Conservation (phyloP, 1,284 basidiomycete species). For the Singerocomus rubriflavus region DNA sequence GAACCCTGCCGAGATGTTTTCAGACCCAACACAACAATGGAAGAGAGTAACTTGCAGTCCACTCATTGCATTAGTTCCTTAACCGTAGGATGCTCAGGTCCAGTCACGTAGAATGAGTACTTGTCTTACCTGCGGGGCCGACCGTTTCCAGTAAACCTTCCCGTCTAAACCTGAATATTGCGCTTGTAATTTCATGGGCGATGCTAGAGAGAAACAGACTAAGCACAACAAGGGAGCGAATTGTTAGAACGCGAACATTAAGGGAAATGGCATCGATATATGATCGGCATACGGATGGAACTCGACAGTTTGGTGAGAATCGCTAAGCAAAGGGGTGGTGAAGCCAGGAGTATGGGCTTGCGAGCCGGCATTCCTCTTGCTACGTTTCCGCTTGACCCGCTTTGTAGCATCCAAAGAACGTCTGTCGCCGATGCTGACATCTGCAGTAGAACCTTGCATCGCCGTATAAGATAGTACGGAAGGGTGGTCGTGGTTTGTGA, state of each 20-base stretch:
- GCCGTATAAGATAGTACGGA: conserved; percentile 39
- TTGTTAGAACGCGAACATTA: conserved; percentile 50
- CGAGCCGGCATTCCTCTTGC: conserved; percentile 45
- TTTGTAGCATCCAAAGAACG: conserved; percentile 61
- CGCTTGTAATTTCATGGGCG: conserved; percentile 71
- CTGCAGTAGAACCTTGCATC: conserved; percentile 32
- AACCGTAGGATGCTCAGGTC: not conserved
- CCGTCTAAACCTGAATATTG: conserved; percentile 70
- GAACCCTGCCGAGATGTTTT: conserved; percentile 46
- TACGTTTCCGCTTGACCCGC: conserved; percentile 61
- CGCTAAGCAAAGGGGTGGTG: conserved; percentile 57
- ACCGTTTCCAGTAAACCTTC: conserved; percentile 81
- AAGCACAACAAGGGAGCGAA: not conserved
- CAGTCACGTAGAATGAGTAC: not conserved
- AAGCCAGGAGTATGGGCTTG: conserved; percentile 27
- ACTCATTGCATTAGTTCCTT: conserved; percentile 76
- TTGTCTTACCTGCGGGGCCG: conserved; percentile 68
- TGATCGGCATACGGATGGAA: conserved; percentile 55
- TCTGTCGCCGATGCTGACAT: conserved; percentile 31
- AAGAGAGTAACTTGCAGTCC: conserved; percentile 42
- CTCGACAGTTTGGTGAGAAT: conserved; percentile 56
- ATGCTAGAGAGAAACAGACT: conserved; percentile 44
- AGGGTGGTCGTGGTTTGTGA: conserved; percentile 31
- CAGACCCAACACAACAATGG: conserved; percentile 8
- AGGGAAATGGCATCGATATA: conserved; percentile 66